Conservation (phyloP, 495 filamentous ascomycete genomes). For the Polyplosphaeria fusca region DNA sequence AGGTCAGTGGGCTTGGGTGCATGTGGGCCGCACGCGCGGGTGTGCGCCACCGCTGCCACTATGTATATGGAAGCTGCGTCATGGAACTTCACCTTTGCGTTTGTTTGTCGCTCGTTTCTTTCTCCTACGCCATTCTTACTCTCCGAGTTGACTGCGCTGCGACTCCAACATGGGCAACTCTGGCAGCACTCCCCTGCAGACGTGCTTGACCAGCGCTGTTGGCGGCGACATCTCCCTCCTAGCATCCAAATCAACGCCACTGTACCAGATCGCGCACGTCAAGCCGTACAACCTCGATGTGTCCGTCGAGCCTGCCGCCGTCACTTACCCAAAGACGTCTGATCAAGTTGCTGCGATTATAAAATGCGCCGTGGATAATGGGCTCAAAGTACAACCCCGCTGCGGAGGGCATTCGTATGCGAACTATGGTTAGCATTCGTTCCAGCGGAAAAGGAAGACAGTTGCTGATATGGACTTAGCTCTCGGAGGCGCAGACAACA, state of each 20-base stretch:
- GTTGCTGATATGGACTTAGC: constrained; percentile 34
- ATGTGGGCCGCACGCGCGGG: background rate
- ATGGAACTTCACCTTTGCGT: background rate
- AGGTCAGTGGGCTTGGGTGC: too few relatives aligned
- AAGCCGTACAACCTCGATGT: constrained; percentile 37
- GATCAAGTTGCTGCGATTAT: constrained; percentile 34
- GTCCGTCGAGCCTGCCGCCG: constrained; percentile 22
- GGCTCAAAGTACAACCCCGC: constrained; percentile 32
- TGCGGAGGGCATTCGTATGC: constrained; percentile 35
- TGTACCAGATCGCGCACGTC: constrained; percentile 27
- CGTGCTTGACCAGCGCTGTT: constrained; percentile 26
- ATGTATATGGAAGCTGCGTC: background rate
- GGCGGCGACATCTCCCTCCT: constrained; percentile 23
- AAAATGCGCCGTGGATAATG: constrained; percentile 31
- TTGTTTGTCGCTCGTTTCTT: constrained; percentile 4
- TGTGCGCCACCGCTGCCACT: too few relatives aligned
- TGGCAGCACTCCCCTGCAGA: constrained; percentile 13
- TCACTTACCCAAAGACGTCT: constrained; percentile 31
- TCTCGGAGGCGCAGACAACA: constrained; percentile 47
- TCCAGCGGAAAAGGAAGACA: background rate
- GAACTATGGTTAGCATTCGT: constrained; percentile 31
- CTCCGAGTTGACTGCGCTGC: background rate
- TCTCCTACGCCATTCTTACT: background rate
- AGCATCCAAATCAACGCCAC: constrained; percentile 12
- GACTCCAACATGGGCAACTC: constrained; percentile 21